These are phyloP conservation scores for Saturnispora dispora DNA, from an alignment of 805 yeast genomes.

Conservation along the genomic window DNA sequence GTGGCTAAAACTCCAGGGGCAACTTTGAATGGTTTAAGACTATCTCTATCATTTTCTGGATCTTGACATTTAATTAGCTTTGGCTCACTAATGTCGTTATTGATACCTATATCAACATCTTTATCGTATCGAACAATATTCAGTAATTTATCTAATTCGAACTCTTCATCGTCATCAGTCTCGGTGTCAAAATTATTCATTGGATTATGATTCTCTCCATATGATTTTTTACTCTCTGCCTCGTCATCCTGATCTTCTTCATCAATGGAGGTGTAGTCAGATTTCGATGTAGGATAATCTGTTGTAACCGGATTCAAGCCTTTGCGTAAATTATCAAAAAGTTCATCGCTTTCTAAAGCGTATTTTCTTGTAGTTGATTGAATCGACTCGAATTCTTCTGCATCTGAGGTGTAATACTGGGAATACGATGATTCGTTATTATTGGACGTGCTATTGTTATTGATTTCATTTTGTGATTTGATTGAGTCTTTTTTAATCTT, in stretches of 20 bases:
- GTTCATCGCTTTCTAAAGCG: conserved; percentile 19
- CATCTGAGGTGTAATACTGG: conserved; percentile 24
- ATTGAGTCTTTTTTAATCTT: conserved; percentile 4
- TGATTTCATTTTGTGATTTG: not conserved
- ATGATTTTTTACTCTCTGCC: conserved; percentile 10
- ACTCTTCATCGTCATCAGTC: not conserved
- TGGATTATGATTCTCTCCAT: not conserved
- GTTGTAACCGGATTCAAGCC: conserved; percentile 13
- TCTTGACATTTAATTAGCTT: not conserved
- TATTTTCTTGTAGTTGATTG: conserved; percentile 18
- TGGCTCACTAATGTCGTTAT: not conserved
- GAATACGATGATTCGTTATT: conserved; percentile 12
- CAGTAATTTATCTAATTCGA: conserved; percentile 4
- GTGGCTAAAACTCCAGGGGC: conserved; percentile 7
- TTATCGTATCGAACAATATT: conserved; percentile 3
- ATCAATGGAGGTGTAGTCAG: conserved; percentile 19
- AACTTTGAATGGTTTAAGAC: not conserved
- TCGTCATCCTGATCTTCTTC: not conserved
- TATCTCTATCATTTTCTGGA: not conserved
- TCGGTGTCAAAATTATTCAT: too few relatives aligned
- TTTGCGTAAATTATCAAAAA: conserved; percentile 20
- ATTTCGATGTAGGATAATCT: conserved; percentile 11
- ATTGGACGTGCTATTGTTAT: not conserved
- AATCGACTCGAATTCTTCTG: conserved; percentile 20
- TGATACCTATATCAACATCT: not conserved